Evolutionary conservation across 441 rosid species (phyloP), one percentile per base, ranked within the genome.

Genomic region (Euphorbia schlechtendalii): DNA sequence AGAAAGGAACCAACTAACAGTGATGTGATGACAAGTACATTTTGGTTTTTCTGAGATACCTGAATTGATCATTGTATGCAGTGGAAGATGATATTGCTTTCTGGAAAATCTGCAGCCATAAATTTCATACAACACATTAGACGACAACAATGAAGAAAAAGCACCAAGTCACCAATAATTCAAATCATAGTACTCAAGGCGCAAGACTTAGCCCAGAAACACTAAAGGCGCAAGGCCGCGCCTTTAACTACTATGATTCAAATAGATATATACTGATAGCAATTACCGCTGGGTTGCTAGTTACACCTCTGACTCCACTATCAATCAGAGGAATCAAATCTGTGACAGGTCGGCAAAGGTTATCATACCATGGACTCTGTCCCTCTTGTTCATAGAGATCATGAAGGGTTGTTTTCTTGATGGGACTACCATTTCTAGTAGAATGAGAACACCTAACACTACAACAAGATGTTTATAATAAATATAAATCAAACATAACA

Each of bases 351-450:
- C 99, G 83, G 83, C 98, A 94, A 20, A 94, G 94, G 77, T 91
- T 94, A 70, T 94, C 99, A 73, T 94, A 94, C 99, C 99, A 94
- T 25, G 99, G 99, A 79, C 99, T 91, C 83, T 94, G 99, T 43
- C 98, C 98, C 78, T 86, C 90, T 11, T 66, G 63, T 68, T 91
- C 96, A 57, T 94, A 94, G 41, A 94, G 96, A 82, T 94, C 96
- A 38, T 91, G 99, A 73, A 94, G 90, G 9, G 81, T 70, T 0
- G 98, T 94, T 74, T 70, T 86, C 84, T 84, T 84, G 12, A 21
- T 67, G 5, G 85, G 46, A 59, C 65, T 76, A 68, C 89, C 92
- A 51, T 85, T 87, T 59, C 88, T 94, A 62, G 76, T 76, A 48
- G 80, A 75, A 45, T 72, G 85, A 52, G 92, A 83, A 71, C 96